Conservation (phyloP, 192 early-diverging fungal genomes). For the Linnemannia zychae region DNA sequence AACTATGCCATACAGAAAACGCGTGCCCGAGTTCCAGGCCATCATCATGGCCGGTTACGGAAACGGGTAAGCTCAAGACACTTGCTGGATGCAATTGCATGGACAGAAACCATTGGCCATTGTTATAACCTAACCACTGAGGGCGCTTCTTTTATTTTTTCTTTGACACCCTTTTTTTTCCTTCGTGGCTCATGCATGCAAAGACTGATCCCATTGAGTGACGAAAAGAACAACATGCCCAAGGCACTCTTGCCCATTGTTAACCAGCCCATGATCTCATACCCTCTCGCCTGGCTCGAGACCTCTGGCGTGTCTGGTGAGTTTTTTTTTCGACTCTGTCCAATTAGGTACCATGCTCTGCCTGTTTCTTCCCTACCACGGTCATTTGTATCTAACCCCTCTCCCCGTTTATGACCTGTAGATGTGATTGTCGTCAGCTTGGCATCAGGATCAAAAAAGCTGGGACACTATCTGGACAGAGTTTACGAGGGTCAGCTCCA, state of each 20-base stretch:
- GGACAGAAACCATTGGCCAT: neutral
- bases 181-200: neutral
- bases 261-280: conserved; percentile 95
- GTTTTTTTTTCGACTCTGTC: neutral
- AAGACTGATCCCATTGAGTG: conserved; percentile 83
- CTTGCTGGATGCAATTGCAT: neutral
- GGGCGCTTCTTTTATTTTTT: neutral
- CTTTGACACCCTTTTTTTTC: neutral
- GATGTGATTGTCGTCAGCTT: conserved; percentile 85
- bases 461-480: conserved; percentile 73
- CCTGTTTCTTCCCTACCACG: no score
- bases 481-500: conserved; percentile 74
- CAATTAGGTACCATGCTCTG: no score
- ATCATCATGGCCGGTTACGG: conserved; percentile 77
- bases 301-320: conserved; percentile 75
- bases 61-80: conserved; percentile 63
- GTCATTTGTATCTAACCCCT: neutral
- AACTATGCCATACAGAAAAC: conserved; percentile 53
- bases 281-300: conserved; percentile 96
- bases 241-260: conserved; percentile 96
- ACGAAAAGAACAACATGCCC: conserved; percentile 82
- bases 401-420: conserved; percentile 22
- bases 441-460: conserved; percentile 76
- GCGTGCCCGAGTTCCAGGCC: conserved; percentile 75
- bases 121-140: neutral